Evolutionary conservation across 2,329 filamentous ascomycete species (phyloP), one percentile per base, ranked within the genome.

Genomic region (Colletotrichum sp.): DNA sequence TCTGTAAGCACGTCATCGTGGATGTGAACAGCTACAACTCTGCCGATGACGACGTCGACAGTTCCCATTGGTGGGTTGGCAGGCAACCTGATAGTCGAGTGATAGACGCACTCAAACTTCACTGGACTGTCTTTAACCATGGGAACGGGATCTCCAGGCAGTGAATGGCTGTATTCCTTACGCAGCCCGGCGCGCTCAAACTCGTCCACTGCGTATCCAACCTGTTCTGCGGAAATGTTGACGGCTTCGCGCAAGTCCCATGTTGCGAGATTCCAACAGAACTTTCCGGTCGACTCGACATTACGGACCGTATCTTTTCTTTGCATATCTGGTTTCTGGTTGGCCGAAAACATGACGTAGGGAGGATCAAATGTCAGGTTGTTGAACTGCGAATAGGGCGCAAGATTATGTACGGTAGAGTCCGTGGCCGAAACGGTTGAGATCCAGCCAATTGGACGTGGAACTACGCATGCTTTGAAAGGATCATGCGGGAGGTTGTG

Each of bases 401-500:
- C 91, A 3, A 93, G 86, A 78, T 92, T 92, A 80, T 89, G 84
- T 65, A 83, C 57, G 8, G 32, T 44, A 9, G 28, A 80, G 75
- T 88, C 87, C 8, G 81, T 78, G 18, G 82, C 80, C n/a, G 87
- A 88, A 75, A 87, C 84, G 1, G 91, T 92, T 26, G 88, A 90
- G 79, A 93, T 92, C 90, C 91, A 93, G 77, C 91, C 91, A 68
- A 93, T 92, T 26, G 91, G 90, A 18, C 91, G 87, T 18, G 91
- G 91, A 57, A 92, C 84, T 4, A 93, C 90, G 81, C 91, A 92
- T 39, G 87, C 86, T 87, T 89, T 82, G 78, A 82, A 81, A 1
- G 80, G 80, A 68, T 81, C 80, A 65, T 76, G 72, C 6, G 78
- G 78, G 8, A 81, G 79, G 60, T 70, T 71, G 69, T 81, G 80